Conservation (phyloP, 306 rosid genomes). For the Trifolium subterraneum region DNA sequence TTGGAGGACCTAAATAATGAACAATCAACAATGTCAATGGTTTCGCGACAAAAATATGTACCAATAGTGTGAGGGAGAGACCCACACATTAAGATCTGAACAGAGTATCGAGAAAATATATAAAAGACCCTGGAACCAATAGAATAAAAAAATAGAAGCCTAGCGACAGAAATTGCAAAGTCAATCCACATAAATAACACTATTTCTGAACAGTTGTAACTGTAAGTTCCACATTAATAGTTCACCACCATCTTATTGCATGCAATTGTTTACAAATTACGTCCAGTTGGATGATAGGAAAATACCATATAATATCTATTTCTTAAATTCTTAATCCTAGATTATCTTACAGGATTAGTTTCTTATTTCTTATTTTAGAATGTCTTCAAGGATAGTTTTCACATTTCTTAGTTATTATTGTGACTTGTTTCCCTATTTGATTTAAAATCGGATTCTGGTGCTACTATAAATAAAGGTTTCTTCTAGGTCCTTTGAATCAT, state of each 20-base stretch:
- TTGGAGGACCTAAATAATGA: conserved; percentile 72
- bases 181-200: not conserved
- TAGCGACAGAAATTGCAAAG: conserved; percentile 2
- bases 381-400: conserved; percentile 2
- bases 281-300: not conserved
- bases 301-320: not conserved
- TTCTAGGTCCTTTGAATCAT: not conserved
- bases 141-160: conserved; percentile 21
- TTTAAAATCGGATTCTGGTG: not conserved
- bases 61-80: not conserved
- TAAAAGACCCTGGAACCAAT: conserved; percentile 1
- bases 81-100: conserved; percentile 7
- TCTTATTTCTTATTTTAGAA: not conserved
- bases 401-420: not conserved
- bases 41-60: conserved; percentile 30
- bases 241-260: not conserved
- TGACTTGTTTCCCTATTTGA: not conserved
- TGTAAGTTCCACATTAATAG: conserved; percentile 10
- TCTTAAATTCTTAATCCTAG: not conserved
- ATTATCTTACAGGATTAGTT: not conserved
- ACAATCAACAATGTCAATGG: conserved; percentile 39
- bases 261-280: not conserved
- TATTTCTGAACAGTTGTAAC: not conserved
- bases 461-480: not conserved
- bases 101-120: conserved; percentile 1